These are phyloP conservation scores for Phytopythium sindhum DNA, from an alignment of 352 stramenopile genomes.

Conservation along the genomic window DNA sequence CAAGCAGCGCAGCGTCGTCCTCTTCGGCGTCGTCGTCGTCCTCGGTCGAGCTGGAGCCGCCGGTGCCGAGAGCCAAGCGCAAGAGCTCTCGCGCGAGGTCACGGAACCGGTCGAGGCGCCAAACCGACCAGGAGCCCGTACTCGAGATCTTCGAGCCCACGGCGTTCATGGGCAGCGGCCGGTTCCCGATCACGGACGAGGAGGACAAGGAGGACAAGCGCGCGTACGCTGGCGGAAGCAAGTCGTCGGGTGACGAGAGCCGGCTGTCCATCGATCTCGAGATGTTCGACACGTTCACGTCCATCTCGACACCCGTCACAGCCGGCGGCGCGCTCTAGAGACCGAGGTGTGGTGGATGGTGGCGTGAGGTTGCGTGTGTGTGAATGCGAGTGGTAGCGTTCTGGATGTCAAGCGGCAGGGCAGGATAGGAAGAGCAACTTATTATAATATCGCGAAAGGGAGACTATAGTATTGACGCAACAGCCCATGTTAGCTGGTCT, in stretches of 20 bases:
- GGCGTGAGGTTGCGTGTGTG: not conserved
- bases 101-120: not conserved
- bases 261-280: slow-evolving; percentile 35
- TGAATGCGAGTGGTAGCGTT: not conserved
- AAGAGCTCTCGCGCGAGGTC: not conserved
- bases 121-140: slow-evolving; percentile 9
- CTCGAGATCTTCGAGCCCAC: slow-evolving; percentile 24
- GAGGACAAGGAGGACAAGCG: slow-evolving; percentile 1
- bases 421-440: not conserved
- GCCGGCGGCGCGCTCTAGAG: not conserved
- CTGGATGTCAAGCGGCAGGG: not conserved
- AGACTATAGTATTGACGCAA: slow-evolving; percentile 1
- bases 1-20: slow-evolving; percentile 8
- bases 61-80: slow-evolving; percentile 6
- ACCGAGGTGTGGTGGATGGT: too few species aligned
- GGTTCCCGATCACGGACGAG: not conserved
- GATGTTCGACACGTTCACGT: slow-evolving; percentile 50
- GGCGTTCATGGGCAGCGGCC: slow-evolving; percentile 2
- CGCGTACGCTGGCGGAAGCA: not conserved
- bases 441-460: slow-evolving; percentile 2
- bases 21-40: slow-evolving; percentile 3
- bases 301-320: slow-evolving; percentile 42
- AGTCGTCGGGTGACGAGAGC: slow-evolving; percentile 4
- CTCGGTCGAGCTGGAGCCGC: slow-evolving; percentile 4
- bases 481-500: not conserved